Base-by-base conservation (phyloP, 371 early-diverging fungal species). In the Rhizopus stolonifer region DNA sequence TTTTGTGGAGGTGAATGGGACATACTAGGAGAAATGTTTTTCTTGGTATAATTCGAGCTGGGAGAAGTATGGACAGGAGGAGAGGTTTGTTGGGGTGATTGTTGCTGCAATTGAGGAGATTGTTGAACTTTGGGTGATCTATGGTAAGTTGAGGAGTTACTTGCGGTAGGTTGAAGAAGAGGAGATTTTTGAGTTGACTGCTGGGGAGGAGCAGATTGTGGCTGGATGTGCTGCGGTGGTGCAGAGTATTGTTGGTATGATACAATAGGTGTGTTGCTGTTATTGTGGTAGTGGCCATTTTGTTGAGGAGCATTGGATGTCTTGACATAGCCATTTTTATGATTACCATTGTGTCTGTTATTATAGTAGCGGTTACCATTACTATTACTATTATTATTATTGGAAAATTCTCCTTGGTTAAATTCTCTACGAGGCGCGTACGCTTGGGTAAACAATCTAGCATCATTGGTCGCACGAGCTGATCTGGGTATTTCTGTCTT, bases 51-150 rank as follows among this genome's bases (percentile, higher is more conserved):
- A 29, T 49, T 52, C 52, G 51, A 38, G 22, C 57, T 65, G 52
- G 74, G 68, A 26, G 74, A 74, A 49, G 65, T 56, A 36, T 60
- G 47, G 14, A 61, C 46, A 42, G 43, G 32, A 26, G 52, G 62
- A 48, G 58, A 56, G 52, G 55, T 46, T 52, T 58, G 50, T 44
- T 50, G 47, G 45, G 55, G 42, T 46, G 46, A 49, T 21, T 47
- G 53, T 29, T 55, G 56, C 49, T 60, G 51, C 22, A 45, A 39
- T 47, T 56, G 65, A 6, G 47, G 43, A 36, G 40, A 48, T 11
- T 52, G 45, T 3, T 47, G 59, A 22, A 47, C 47, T 26, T 63
- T 60, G 54, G 48, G 49, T 56, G 42, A 42, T 42, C 18, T 18
- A 13, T 42, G 42, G 22, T 42, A 21, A 21, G 42, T 8, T 42